Percentiles rank a stretch among this genome's conserved stretches.
Evolutionary conservation across 140 eudicot species (phyloP).

Genomic region (Erigeron philadelphicus): DNA sequence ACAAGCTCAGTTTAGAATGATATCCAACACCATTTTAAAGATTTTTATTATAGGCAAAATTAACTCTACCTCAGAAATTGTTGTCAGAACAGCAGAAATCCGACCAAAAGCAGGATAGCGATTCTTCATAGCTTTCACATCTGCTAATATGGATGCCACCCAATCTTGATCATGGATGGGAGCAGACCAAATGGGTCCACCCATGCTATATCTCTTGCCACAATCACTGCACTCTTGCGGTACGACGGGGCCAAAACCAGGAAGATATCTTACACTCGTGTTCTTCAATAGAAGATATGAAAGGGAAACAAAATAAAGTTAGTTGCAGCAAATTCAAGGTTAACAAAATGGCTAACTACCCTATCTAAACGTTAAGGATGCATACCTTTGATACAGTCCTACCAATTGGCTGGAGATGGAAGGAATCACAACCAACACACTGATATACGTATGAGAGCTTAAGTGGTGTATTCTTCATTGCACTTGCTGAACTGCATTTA

Average conservation of each 20-base stretch:
- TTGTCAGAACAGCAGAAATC: conserved; percentile 78
- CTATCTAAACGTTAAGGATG: not conserved
- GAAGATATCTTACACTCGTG: conserved; percentile 74
- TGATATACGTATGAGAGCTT: conserved; percentile 88
- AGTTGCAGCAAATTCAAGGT: not conserved
- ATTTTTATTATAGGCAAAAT: not conserved
- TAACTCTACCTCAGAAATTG: conserved; percentile 69
- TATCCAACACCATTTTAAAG: not conserved
- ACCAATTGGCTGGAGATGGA: conserved; percentile 94
- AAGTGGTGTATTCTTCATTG: conserved; percentile 89
- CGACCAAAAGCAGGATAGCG: conserved; percentile 80
- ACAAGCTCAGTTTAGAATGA: no score
- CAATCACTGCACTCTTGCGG: conserved; percentile 86
- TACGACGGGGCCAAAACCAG: conserved; percentile 90
- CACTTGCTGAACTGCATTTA: conserved; percentile 58
- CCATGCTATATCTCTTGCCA: conserved; percentile 82
- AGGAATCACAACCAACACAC: conserved; percentile 91
- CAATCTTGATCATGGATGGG: conserved; percentile 97
- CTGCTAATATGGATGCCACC: conserved; percentile 70
- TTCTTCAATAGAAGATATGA: conserved; percentile 35
- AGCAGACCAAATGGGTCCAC: conserved; percentile 98
- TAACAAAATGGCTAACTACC: conserved; percentile 6
- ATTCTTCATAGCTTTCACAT: conserved; percentile 61
- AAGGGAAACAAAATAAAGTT: not conserved
- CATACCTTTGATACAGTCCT: conserved; percentile 85